phyloP scores from a whole-genome alignment of 2,329 filamentous ascomycete genomes.

The Diaporthe batatas region DNA sequence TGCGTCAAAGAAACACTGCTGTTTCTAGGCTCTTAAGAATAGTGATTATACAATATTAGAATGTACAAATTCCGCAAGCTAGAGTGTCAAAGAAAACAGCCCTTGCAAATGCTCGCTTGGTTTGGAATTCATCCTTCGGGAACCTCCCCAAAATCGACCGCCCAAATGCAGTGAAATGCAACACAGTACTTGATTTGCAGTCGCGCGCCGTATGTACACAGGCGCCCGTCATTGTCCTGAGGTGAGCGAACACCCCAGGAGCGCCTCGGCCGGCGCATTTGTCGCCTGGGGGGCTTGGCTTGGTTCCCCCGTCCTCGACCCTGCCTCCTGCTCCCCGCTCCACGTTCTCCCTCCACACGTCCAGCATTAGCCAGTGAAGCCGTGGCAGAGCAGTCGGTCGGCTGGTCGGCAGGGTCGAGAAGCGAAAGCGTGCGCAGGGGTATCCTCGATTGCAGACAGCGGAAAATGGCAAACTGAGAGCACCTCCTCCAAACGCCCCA shows the following conservation, averaged over 20 bases:
- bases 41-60: slow-evolving; percentile 56
- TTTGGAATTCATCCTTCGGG: slow-evolving; percentile 41
- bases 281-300: slow-evolving; percentile 21
- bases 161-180: slow-evolving; percentile 38
- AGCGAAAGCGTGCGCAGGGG: slow-evolving; percentile 39
- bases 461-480: slow-evolving; percentile 35
- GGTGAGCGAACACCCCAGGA: not conserved
- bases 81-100: slow-evolving; percentile 40
- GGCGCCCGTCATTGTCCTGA: slow-evolving; percentile 7
- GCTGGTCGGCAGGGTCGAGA: slow-evolving; percentile 41
- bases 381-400: slow-evolving; percentile 31
- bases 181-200: slow-evolving; percentile 34
- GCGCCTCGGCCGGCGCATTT: slow-evolving; percentile 22
- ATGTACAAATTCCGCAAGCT: slow-evolving; percentile 51
- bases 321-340: slow-evolving; percentile 1
- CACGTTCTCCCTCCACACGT: slow-evolving; percentile 17
- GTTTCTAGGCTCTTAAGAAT: slow-evolving; percentile 44
- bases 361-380: slow-evolving; percentile 14
- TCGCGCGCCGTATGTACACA: slow-evolving; percentile 31
- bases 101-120: slow-evolving; percentile 40
- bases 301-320: slow-evolving; percentile 29
- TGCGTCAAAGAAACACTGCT: slow-evolving; percentile 33
- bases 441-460: slow-evolving; percentile 41
- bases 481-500: slow-evolving; percentile 40
- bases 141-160: slow-evolving; percentile 20